These are phyloP conservation scores for Aspergillus baeticus DNA, from an alignment of 495 filamentous ascomycete genomes.

Conservation along the genomic window DNA sequence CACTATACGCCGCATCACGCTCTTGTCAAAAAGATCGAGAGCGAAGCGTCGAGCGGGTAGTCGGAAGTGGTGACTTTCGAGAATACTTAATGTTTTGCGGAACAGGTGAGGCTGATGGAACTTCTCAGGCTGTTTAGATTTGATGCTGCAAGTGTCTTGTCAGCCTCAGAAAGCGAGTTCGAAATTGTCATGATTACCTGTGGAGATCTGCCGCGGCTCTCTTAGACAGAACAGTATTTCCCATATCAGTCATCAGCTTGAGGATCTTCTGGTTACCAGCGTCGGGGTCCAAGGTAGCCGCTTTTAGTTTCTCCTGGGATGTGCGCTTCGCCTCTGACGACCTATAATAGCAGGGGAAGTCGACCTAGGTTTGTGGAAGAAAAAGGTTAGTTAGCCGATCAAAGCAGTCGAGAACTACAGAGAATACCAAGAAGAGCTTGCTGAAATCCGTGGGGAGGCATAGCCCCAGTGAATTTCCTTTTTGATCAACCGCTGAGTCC, in stretches of 20 bases:
- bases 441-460: constrained; percentile 79
- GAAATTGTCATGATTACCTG: constrained; percentile 34
- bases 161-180: constrained; percentile 10
- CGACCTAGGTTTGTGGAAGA: no score
- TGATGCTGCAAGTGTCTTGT: constrained; percentile 48
- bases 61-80: constrained; percentile 91
- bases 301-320: constrained; percentile 40
- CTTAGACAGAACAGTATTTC: constrained; percentile 84
- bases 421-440: constrained; percentile 68
- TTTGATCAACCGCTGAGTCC: constrained; percentile 83
- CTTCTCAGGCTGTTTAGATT: constrained; percentile 61
- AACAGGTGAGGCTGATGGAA: constrained; percentile 79
- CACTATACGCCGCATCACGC: constrained; percentile 78
- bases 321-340: constrained; percentile 35
- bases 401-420: background rate
- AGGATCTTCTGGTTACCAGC: constrained; percentile 70
- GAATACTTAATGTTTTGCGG: constrained; percentile 73
- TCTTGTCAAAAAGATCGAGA: constrained; percentile 90
- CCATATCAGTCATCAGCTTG: constrained; percentile 77
- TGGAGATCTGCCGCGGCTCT: constrained; percentile 71
- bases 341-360: constrained; percentile 35
- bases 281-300: constrained; percentile 59
- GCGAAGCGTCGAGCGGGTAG: constrained; percentile 82
- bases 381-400: background rate
- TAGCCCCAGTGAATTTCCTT: constrained; percentile 80